Conservation (phyloP, 2,329 filamentous ascomycete species). For the Aspergillus sp. region DNA sequence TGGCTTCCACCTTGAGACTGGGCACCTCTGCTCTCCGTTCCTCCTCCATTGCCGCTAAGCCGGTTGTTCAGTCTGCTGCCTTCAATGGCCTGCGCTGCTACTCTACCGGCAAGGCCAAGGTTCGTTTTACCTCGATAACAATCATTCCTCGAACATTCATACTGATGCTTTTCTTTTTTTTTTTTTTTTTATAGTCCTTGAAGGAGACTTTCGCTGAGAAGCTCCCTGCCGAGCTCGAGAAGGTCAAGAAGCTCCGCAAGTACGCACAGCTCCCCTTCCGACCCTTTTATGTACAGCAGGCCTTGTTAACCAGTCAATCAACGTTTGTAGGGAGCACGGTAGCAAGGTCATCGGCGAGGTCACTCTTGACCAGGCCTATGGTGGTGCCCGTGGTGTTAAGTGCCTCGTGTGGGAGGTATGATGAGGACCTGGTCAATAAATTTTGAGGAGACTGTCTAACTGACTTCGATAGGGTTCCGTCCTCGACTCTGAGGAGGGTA, state of each 20-base stretch:
- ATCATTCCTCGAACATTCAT: conserved; percentile 14
- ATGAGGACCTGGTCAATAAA: neutral
- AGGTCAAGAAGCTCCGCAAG: conserved; percentile 99
- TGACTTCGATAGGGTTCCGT: conserved; percentile 68
- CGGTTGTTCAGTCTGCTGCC: conserved; percentile 68
- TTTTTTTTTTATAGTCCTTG: conserved; percentile 75
- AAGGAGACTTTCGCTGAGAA: conserved; percentile 98
- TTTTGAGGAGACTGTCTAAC: conserved; percentile 12
- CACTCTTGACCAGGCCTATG: conserved; percentile 98
- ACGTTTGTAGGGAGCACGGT: conserved; percentile 74
- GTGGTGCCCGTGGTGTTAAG: conserved; percentile 98
- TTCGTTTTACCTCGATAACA: conserved; percentile 47
- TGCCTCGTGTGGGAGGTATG: conserved; percentile 89
- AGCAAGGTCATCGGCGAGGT: conserved; percentile 96
- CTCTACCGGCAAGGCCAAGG: conserved; percentile 83
- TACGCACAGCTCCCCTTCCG: conserved; percentile 51
- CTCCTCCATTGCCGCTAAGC: conserved; percentile 67
- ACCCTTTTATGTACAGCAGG: conserved; percentile 1
- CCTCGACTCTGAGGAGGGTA: conserved; percentile 97
- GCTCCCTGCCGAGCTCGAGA: conserved; percentile 93
- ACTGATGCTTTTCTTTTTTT: conserved; percentile 30
- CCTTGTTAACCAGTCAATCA: conserved; percentile 26
- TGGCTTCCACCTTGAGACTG: conserved; percentile 82
- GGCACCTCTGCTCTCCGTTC: conserved; percentile 80
- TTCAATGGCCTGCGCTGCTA: conserved; percentile 88